Percentiles rank a stretch among this genome's conserved stretches.
phyloP scores from a whole-genome alignment of 129 eudicot genomes.

The Dittrichia graveolens region DNA sequence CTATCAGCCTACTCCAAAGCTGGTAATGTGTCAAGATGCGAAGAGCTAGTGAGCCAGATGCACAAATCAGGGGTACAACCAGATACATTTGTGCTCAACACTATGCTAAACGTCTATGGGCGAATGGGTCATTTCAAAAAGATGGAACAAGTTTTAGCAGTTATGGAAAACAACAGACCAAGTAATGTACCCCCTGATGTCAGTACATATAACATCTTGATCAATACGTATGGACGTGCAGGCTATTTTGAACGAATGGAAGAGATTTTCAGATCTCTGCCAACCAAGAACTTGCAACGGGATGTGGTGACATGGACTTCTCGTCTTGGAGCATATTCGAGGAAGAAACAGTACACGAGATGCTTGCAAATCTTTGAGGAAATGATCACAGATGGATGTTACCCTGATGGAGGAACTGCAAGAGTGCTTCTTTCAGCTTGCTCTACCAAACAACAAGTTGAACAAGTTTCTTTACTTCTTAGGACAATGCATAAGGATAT shows the following conservation, averaged over 20 bases:
- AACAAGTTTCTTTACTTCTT: constrained; percentile 71
- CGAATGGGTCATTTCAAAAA: constrained; percentile 72
- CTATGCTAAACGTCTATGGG: constrained; percentile 78
- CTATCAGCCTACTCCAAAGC: constrained; percentile 72
- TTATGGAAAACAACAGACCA: constrained; percentile 60
- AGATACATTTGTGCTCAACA: constrained; percentile 74
- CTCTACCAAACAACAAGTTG: constrained; percentile 73
- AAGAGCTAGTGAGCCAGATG: constrained; percentile 73
- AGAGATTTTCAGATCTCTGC: constrained; percentile 51
- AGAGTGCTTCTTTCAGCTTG: constrained; percentile 83
- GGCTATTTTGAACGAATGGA: constrained; percentile 87
- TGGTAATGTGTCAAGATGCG: constrained; percentile 65
- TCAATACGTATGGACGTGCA: constrained; percentile 75
- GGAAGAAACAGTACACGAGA: constrained; percentile 67
- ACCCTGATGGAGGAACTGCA: constrained; percentile 93
- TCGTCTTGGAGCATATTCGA: constrained; percentile 84
- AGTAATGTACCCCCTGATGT: constrained; percentile 52
- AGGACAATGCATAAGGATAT: constrained; percentile 77
- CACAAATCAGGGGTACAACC: constrained; percentile 71
- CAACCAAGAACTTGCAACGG: constrained; percentile 52
- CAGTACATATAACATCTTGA: constrained; percentile 89
- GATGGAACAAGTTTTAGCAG: constrained; percentile 80
- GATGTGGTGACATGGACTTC: constrained; percentile 91
- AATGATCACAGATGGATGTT: constrained; percentile 82
- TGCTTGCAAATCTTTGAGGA: constrained; percentile 83